Percentiles rank a stretch among this genome's conserved stretches.
Evolutionary conservation across 805 yeast species (phyloP).

Genomic region (Metschnikowia kofuensis): DNA sequence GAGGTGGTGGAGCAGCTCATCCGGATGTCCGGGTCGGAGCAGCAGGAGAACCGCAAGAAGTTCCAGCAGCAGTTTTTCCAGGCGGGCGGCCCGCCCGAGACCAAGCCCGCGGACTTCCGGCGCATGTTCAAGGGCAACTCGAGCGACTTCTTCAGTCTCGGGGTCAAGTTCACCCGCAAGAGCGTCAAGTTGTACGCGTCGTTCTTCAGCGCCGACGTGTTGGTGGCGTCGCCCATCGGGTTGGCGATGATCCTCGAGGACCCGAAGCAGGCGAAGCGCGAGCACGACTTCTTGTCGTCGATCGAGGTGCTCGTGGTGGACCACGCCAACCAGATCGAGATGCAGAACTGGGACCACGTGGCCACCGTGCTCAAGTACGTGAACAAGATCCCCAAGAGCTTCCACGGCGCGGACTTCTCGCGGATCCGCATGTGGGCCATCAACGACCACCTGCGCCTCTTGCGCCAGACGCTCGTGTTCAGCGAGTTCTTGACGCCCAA

Average conservation of each 20-base stretch:
- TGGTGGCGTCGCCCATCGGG: constrained; percentile 91
- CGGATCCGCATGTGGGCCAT: constrained; percentile 91
- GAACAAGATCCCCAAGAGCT: constrained; percentile 72
- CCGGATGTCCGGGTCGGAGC: constrained; percentile 61
- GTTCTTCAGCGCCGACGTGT: constrained; percentile 80
- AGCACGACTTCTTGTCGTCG: constrained; percentile 81
- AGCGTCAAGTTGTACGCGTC: constrained; percentile 80
- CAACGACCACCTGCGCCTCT: constrained; percentile 68
- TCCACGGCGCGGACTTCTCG: constrained; percentile 83
- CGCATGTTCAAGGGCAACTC: constrained; percentile 82
- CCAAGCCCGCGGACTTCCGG: constrained; percentile 82
- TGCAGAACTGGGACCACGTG: constrained; percentile 93
- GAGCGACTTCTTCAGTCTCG: constrained; percentile 86
- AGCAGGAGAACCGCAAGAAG: constrained; percentile 76
- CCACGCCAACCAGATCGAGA: constrained; percentile 79
- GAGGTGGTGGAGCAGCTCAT: constrained; percentile 63
- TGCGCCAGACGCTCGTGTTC: constrained; percentile 78
- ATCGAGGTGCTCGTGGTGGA: constrained; percentile 81
- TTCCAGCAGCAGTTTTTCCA: constrained; percentile 69
- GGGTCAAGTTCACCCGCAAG: constrained; percentile 88
- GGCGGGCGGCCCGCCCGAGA: constrained; percentile 43
- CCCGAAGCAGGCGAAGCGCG: constrained; percentile 51
- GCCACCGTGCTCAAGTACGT: constrained; percentile 59
- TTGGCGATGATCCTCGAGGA: constrained; percentile 70
- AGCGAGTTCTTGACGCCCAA: constrained; percentile 80